Evolutionary conservation across 495 filamentous ascomycete genomes (phyloP).

Genomic region (Aspergillus diversus): DNA sequence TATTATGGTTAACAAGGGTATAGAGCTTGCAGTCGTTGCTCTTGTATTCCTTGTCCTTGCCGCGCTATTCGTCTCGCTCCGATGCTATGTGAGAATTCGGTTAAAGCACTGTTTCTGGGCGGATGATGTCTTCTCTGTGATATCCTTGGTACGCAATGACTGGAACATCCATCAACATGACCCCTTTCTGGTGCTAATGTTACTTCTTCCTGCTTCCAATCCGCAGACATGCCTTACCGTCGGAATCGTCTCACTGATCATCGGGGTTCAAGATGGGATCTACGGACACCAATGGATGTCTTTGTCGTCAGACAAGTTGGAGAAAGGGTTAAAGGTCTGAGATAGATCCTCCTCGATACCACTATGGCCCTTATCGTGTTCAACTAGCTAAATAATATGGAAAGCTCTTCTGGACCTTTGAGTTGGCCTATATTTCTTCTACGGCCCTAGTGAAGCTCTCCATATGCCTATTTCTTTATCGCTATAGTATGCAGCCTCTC

Average conservation of each 20-base stretch:
- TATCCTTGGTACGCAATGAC: constrained; percentile 6
- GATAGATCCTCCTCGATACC: neutral
- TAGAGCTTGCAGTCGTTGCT: neutral
- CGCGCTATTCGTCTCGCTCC: neutral
- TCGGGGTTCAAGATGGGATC: constrained; percentile 1
- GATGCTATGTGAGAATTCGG: constrained; percentile 11
- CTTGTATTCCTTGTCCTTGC: constrained; percentile 9
- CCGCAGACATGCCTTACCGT: neutral
- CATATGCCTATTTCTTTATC: constrained; percentile 3
- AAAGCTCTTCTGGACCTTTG: constrained; percentile 7
- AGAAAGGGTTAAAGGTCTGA: constrained; percentile 10
- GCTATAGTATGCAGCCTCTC: neutral
- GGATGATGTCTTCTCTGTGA: constrained; percentile 8
- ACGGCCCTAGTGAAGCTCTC: constrained; percentile 5
- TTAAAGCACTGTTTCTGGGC: constrained; percentile 5
- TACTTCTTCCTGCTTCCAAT: neutral
- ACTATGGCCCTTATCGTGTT: neutral
- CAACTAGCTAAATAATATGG: neutral
- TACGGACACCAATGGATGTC: constrained; percentile 4
- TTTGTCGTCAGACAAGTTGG: neutral
- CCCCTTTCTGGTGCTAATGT: neutral
- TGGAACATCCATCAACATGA: too few species aligned
- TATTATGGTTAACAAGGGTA: neutral
- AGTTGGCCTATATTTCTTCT: neutral
- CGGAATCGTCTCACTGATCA: neutral